Conservation (phyloP, 2,329 filamentous ascomycete genomes). For the Epichloe sibirici region DNA sequence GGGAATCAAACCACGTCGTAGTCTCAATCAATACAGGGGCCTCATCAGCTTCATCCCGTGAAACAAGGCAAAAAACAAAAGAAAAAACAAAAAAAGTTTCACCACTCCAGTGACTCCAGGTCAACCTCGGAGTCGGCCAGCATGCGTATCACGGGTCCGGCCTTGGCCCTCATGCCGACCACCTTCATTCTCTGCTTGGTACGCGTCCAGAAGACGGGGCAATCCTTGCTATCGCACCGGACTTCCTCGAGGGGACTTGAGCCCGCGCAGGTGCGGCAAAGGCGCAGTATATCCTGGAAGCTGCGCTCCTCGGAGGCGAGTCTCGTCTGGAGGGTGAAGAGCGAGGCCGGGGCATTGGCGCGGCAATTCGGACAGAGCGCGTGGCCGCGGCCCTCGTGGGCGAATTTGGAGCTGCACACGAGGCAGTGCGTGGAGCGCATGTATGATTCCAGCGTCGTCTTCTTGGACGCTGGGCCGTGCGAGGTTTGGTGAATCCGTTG, state of each 20-base stretch:
- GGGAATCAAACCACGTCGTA: no score
- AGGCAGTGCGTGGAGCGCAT: conserved; percentile 71
- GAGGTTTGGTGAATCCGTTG: conserved; percentile 47
- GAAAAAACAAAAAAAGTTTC: conserved; percentile 5
- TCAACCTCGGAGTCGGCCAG: conserved; percentile 16
- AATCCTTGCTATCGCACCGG: conserved; percentile 82
- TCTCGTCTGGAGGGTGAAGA: conserved; percentile 51
- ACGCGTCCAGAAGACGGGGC: conserved; percentile 78
- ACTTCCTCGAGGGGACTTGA: conserved; percentile 64
- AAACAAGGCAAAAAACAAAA: background rate
- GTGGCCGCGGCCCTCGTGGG: conserved; percentile 17
- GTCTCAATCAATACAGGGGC: no score
- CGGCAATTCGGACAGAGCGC: conserved; percentile 48
- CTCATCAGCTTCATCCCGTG: no score
- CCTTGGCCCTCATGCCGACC: conserved; percentile 23
- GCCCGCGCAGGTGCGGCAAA: conserved; percentile 74
- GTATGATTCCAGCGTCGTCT: conserved; percentile 85
- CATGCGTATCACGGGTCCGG: conserved; percentile 21
- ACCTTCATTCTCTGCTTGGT: conserved; percentile 46
- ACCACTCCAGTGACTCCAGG: conserved; percentile 23
- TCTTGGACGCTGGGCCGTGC: conserved; percentile 25
- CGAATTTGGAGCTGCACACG: conserved; percentile 42
- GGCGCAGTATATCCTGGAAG: conserved; percentile 48
- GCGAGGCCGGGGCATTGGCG: conserved; percentile 40
- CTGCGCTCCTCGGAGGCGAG: conserved; percentile 52